phyloP scores from a whole-genome alignment of 768 basidiomycete genomes.

The Leccinellum albellum region DNA sequence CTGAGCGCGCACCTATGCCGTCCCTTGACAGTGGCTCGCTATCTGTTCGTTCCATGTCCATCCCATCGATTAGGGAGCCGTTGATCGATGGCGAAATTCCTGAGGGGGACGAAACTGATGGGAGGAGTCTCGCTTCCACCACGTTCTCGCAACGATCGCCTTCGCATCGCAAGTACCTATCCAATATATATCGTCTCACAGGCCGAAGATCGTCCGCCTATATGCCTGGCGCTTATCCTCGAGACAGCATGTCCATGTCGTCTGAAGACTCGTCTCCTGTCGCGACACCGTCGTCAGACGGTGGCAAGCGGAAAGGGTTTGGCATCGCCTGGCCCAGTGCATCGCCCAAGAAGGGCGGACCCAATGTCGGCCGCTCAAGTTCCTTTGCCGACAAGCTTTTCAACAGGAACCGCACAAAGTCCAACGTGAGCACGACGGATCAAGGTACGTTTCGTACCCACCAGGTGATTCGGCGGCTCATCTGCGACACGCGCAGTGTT shows the following conservation, averaged over 20 bases:
- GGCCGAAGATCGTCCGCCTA: conserved; percentile 36
- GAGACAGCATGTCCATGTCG: conserved; percentile 62
- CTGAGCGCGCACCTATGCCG: conserved; percentile 13
- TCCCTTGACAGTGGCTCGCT: conserved; percentile 20
- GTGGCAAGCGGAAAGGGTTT: conserved; percentile 30
- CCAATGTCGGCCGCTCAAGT: conserved; percentile 42
- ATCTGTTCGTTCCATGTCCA: conserved; percentile 28
- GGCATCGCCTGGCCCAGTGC: conserved; percentile 46
- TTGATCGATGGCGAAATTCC: conserved; percentile 19
- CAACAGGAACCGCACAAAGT: conserved; percentile 51
- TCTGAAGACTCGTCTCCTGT: conserved; percentile 65
- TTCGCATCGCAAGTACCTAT: conserved; percentile 43
- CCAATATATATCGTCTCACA: conserved; percentile 46
- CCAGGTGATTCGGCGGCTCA: neutral
- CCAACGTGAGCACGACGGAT: conserved; percentile 43
- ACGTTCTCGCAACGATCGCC: conserved; percentile 52
- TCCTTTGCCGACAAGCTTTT: conserved; percentile 63
- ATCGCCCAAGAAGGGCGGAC: conserved; percentile 50
- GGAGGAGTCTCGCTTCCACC: conserved; percentile 31
- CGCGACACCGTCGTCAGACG: conserved; percentile 51
- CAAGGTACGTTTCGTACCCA: conserved; percentile 35
- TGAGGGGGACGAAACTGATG: conserved; percentile 28
- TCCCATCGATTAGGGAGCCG: conserved; percentile 30
- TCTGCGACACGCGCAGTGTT: neutral
- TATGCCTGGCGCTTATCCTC: conserved; percentile 41